Evolutionary conservation across 257 asterid species (phyloP).

Genomic region (Scutellaria minor): DNA sequence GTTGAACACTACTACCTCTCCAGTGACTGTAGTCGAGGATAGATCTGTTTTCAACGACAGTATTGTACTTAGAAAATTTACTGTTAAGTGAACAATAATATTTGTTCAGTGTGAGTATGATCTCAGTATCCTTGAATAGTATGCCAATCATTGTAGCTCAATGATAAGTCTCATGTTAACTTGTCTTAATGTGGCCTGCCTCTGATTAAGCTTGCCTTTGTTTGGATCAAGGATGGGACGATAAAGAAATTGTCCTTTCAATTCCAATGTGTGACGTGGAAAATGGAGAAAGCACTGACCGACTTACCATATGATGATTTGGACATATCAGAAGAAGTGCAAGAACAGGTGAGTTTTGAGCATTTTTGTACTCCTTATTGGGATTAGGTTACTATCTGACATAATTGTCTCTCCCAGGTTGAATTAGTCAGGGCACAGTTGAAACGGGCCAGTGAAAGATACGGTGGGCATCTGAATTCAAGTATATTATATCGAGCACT

Average conservation of each 20-base stretch:
- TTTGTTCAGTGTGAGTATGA: neutral
- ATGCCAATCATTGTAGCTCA: neutral
- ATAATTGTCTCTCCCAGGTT: constrained; percentile 56
- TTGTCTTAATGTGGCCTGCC: constrained; percentile 11
- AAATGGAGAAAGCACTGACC: constrained; percentile 75
- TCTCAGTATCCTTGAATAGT: neutral
- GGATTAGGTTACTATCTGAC: constrained; percentile 29
- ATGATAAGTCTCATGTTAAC: neutral
- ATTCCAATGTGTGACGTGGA: constrained; percentile 90
- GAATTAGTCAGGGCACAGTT: constrained; percentile 69
- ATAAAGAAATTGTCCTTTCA: constrained; percentile 67
- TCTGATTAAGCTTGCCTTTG: constrained; percentile 37
- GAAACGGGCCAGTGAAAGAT: constrained; percentile 88
- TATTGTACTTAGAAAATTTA: neutral
- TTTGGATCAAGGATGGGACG: constrained; percentile 62
- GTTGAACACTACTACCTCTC: neutral
- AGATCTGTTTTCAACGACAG: neutral
- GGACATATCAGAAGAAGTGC: constrained; percentile 93
- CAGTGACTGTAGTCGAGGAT: neutral
- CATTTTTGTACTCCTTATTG: constrained; percentile 16
- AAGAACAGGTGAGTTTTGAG: constrained; percentile 73
- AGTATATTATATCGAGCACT: constrained; percentile 58
- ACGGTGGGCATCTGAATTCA: constrained; percentile 72
- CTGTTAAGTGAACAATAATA: neutral
- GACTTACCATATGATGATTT: constrained; percentile 66